Base-by-base conservation (phyloP, 306 rosid genomes). In the Quercus gilva region DNA sequence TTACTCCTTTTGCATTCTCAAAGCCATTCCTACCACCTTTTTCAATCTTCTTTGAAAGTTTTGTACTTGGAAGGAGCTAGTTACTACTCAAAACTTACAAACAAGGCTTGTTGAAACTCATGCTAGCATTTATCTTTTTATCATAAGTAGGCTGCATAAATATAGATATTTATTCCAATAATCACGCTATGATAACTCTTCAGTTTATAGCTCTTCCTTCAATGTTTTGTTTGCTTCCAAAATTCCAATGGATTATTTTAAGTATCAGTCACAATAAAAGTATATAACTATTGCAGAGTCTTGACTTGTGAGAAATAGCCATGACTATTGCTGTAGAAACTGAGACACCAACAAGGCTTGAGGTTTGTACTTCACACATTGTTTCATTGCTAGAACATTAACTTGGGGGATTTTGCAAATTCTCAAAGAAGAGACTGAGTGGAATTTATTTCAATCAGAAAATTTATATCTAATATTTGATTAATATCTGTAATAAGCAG, bases 321-420 rank as follows among this genome's bases (percentile, higher is more conserved):
- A 76, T 91, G 88, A 76, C 29, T 43, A 73, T 68, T 69, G 75
- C 18, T 61, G 78, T 55, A 61, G 80, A 71, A 74, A 77, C 20
- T 61, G 83, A 14, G 80, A 45, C 82, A 78, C 80, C 81, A 11
- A 63, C 55, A 37, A 83, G 80, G 72, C 87, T 78, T 12, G 88
- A 75, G 91, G 96, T 89, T 83, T 70, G 87, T 71, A 75, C 26
- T 25, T 2, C 15, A 4, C 53, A 71, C 58, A 53, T 45, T 76
- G 4, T 72, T 60, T 10, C 56, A 37, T 51, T 51, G 26, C 35
- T 73, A 25, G 74, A 69, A 21, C 69, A 20, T 33, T 33, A 23
- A 19, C 7, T 59, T 2, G 21, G 2, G 2, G 20, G 71, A 6
- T 43, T 26, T 14, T 55, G 65, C 31, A 35, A 60, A 77, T 52